Percentiles rank a stretch among this genome's conserved stretches.
Evolutionary conservation across 768 basidiomycete genomes (phyloP).

Genomic region (Clitopilus hobsonii): DNA sequence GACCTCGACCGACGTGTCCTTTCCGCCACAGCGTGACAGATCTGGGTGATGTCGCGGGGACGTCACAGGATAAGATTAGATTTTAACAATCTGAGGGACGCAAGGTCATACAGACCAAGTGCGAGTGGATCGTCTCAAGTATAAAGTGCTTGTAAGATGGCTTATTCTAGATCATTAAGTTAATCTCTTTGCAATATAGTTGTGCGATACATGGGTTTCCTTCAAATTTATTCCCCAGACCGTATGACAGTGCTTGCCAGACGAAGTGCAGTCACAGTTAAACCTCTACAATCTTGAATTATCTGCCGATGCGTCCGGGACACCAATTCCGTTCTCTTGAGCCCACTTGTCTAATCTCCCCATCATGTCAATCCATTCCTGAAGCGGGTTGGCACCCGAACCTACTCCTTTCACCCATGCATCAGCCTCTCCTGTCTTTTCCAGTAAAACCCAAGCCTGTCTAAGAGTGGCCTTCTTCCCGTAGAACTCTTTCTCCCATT

Average conservation of each 20-base stretch:
- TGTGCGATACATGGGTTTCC: no score
- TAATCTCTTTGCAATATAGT: no score
- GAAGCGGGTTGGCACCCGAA: constrained; percentile 35
- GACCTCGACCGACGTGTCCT: background rate
- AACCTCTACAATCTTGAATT: constrained; percentile 9
- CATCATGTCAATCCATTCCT: constrained; percentile 59
- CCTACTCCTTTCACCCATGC: constrained; percentile 66
- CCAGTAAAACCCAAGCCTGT: constrained; percentile 53
- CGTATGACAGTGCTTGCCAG: no score
- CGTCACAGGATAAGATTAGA: background rate
- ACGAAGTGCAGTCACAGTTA: no score
- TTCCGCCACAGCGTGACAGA: background rate
- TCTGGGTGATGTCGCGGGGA: background rate
- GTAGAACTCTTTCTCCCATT: constrained; percentile 62
- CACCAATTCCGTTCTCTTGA: constrained; percentile 14
- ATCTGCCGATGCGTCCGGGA: constrained; percentile 5
- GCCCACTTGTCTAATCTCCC: constrained; percentile 25
- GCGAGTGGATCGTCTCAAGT: no score
- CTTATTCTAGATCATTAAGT: no score
- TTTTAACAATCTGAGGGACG: no score
- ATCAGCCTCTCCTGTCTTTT: constrained; percentile 50
- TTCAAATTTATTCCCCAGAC: no score
- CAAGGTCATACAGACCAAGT: no score
- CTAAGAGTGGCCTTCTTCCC: constrained; percentile 41
- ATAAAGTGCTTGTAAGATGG: no score